These are phyloP conservation scores for Magnolia changhungtana DNA, from an alignment of 164 flowering plant genomes.

Conservation along the genomic window DNA sequence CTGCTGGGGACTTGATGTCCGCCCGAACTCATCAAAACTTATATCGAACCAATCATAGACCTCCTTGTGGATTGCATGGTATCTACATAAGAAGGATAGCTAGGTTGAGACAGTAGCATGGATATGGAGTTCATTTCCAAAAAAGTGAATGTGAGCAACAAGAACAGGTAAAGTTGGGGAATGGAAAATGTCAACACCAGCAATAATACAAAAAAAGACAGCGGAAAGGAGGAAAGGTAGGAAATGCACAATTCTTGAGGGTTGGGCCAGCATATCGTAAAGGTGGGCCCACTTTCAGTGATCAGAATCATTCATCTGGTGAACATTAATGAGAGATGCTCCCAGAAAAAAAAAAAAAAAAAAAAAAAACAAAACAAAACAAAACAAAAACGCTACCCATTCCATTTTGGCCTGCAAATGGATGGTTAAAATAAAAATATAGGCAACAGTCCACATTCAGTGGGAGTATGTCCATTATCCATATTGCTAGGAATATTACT, in stretches of 20 bases:
- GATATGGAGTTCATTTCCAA: not conserved
- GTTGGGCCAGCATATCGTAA: not conserved
- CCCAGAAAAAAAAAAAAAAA: not conserved
- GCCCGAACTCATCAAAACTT: conserved; percentile 90
- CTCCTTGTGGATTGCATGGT: conserved; percentile 79
- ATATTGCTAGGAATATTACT: too few species aligned
- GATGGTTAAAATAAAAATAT: too few species aligned
- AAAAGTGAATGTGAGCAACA: not conserved
- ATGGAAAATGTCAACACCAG: not conserved
- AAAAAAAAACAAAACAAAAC: too few species aligned
- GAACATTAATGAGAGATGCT: not conserved
- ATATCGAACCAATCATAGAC: conserved; percentile 90
- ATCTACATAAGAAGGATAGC: conserved; percentile 35
- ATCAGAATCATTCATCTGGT: not conserved
- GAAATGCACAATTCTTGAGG: not conserved
- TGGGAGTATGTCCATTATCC: too few species aligned
- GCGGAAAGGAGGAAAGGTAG: not conserved
- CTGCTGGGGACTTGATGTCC: conserved; percentile 87
- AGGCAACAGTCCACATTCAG: too few species aligned
- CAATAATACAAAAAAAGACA: not conserved
- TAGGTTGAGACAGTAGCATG: not conserved
- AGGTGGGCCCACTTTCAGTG: not conserved
- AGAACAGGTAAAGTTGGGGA: not conserved
- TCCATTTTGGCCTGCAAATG: too few species aligned
- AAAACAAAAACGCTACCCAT: too few species aligned